Conservation (phyloP, 176 grass and related monocot species). For the bread wheat (Triticum aestivum) region IWGSC_CS_RefSeq_v2.1 NC_057795.1:595397245-595397744, state of each 20-base stretch:
- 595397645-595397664: conserved; percentile 33
- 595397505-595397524: conserved; percentile 39
- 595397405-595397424: conserved; percentile 10
- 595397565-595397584: no score
- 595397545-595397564: not conserved
- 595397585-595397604: no score
- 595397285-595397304: no score
- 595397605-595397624: not conserved
- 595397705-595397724: conserved; percentile 57
- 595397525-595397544: conserved; percentile 15
- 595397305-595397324: no score
- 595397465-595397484: conserved; percentile 22
- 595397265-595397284: not conserved
- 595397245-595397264: not conserved
- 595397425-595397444: conserved; percentile 1
- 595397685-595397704: conserved; percentile 47
- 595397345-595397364: not conserved
- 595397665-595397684: conserved; percentile 40
- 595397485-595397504: conserved; percentile 23
- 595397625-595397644: not conserved
- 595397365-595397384: conserved; percentile 30
- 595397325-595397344: not conserved
- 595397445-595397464: conserved; percentile 24
- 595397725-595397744: not conserved
- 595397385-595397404: conserved; percentile 11